phyloP scores from a whole-genome alignment of 768 basidiomycete species.

The Hydnomerulius pinastri region DNA sequence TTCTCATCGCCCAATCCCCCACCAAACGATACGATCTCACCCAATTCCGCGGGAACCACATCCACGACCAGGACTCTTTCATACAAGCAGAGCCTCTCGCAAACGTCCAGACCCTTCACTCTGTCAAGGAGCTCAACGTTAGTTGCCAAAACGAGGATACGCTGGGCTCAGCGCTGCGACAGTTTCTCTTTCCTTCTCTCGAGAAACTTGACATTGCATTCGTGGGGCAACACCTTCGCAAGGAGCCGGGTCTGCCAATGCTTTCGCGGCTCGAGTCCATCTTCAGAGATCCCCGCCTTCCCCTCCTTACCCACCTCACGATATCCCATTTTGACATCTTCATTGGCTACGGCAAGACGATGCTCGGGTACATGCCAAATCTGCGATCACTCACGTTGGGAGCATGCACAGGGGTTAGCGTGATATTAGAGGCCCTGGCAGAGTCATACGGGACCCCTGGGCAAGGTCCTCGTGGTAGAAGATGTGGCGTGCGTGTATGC shows the following conservation, averaged over 20 bases:
- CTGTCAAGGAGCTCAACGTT: slow-evolving; percentile 45
- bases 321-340: slow-evolving; percentile 48
- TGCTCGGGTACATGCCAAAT: slow-evolving; percentile 55
- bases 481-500: slow-evolving; percentile 47
- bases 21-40: slow-evolving; percentile 28
- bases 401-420: slow-evolving; percentile 43
- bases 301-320: slow-evolving; percentile 50
- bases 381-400: slow-evolving; percentile 51
- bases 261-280: slow-evolving; percentile 53
- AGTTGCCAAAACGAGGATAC: slow-evolving; percentile 44
- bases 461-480: slow-evolving; percentile 14
- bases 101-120: slow-evolving; percentile 25
- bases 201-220: slow-evolving; percentile 47
- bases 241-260: slow-evolving; percentile 26
- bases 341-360: slow-evolving; percentile 37
- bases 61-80: slow-evolving; percentile 29
- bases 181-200: slow-evolving; percentile 46
- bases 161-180: slow-evolving; percentile 40
- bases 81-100: slow-evolving; percentile 30
- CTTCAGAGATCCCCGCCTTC: slow-evolving; percentile 58
- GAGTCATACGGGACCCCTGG: slow-evolving; percentile 34
- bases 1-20: slow-evolving; percentile 41
- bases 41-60: slow-evolving; percentile 33
- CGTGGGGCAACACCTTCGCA: slow-evolving; percentile 29
- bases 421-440: slow-evolving; percentile 42